Percentiles rank a stretch among this genome's conserved stretches.
Conservation (phyloP, 148 eudicot species). For the Limonium bicolor region DNA sequence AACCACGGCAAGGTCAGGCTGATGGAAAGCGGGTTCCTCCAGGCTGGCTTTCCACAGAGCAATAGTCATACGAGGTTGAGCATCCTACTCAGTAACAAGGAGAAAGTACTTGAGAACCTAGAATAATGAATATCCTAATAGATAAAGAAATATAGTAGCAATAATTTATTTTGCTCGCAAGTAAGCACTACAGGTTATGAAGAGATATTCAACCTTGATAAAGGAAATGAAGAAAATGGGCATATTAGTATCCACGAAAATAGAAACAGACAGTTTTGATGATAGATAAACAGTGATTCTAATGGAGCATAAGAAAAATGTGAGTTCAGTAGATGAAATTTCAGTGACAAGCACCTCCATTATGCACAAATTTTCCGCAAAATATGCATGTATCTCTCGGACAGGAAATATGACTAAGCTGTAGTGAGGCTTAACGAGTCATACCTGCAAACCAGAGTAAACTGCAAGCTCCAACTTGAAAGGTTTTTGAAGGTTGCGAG, state of each 20-base stretch:
- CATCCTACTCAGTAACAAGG: conserved; percentile 36
- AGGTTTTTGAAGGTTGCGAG: conserved; percentile 58
- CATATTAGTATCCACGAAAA: no score
- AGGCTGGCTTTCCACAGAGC: conserved; percentile 83
- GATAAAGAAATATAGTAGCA: no score
- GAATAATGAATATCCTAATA: no score
- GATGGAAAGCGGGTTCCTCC: conserved; percentile 68
- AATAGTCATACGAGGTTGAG: conserved; percentile 65
- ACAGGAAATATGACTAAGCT: no score
- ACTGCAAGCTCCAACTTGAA: conserved; percentile 90
- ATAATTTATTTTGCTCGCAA: no score
- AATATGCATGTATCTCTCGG: no score
- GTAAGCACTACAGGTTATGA: no score
- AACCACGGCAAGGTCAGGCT: conserved; percentile 59
- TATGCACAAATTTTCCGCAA: no score
- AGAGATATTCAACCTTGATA: no score
- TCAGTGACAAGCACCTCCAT: no score
- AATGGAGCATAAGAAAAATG: neutral
- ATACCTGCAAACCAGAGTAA: conserved; percentile 57
- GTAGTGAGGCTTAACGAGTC: conserved; percentile 4
- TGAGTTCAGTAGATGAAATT: no score
- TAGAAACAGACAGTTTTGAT: neutral
- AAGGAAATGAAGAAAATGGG: no score
- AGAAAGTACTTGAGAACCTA: neutral
- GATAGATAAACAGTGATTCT: neutral